Base-by-base conservation (phyloP, 345 rosid species). In the Excoecaria cochinchinensis region DNA sequence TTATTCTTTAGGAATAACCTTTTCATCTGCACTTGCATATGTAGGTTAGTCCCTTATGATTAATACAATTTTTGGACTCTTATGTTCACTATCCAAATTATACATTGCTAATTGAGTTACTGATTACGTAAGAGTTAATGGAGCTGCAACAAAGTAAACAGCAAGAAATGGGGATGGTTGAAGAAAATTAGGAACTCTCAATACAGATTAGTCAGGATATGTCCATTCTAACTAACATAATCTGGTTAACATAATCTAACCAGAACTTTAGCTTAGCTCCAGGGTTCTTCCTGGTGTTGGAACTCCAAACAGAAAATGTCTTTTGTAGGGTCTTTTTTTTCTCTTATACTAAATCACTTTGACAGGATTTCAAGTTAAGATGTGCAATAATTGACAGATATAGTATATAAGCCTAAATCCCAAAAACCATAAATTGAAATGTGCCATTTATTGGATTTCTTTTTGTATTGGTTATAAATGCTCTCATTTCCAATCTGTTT, bases 61-160 rank as follows among this genome's bases (percentile, higher is more conserved):
- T 44, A 44, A 44, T 44, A 44, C 48, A 42, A 44, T 10, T 44
- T 44, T 8, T 44, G 10, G 10, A 44, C 48, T 44, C 9, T 44
- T 44, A 3, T 44, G 48, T 44, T 44, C 48, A 3, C 48, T 44
- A 44, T 44, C 48, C 48, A 22, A 9, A n/a, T 22, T 56, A 56
- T 7, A 67, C 70, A 67, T n/a, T 44, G 36, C 24, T 44, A 39
- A 62, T 62, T 60, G 19, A 25, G 65, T 62, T 62, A 62, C 21
- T 67, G 17, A 46, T 67, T 9, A 19, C 19, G 51, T 42, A 39
- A 42, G 14, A 65, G 38, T n/a, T 67, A n/a, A 46, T 67, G 40
- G 70, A 21, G 4, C 70, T 46, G 50, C 53, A 44, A 44, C 36
- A 44, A 40, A 42, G 3, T 44, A 22, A 67, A 44, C 52, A 21